These are phyloP conservation scores for Dendrobium catenatum DNA, from an alignment of 106 monocot species.

Conservation along the genomic window DNA sequence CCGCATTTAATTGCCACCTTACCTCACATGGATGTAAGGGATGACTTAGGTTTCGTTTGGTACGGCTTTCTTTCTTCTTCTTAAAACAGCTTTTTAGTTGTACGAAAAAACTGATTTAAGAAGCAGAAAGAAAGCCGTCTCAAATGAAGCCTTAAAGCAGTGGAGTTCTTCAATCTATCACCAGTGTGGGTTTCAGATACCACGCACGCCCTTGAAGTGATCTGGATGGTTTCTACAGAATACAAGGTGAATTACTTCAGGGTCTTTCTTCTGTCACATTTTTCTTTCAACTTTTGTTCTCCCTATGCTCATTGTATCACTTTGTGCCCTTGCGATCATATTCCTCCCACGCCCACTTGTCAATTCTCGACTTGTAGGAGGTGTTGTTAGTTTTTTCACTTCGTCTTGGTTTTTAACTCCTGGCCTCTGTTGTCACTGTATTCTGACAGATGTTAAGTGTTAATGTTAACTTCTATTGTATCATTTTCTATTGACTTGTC, in stretches of 20 bases:
- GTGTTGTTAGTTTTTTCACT: conserved; percentile 49
- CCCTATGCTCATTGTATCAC: neutral
- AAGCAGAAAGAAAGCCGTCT: no score
- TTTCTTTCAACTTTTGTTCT: neutral
- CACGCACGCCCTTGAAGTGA: neutral
- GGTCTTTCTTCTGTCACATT: neutral
- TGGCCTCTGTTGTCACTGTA: neutral
- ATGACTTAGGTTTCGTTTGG: neutral
- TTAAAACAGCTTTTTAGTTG: no score
- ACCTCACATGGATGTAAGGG: conserved; percentile 35
- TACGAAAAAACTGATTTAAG: no score
- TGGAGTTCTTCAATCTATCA: neutral
- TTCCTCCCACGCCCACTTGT: conserved; percentile 22
- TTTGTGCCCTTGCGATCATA: conserved; percentile 61
- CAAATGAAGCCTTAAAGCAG: no score
- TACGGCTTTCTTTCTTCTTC: no score
- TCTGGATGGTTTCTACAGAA: neutral
- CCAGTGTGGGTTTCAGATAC: neutral
- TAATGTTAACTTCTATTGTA: neutral
- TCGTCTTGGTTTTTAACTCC: neutral
- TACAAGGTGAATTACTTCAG: conserved; percentile 25
- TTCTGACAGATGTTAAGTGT: neutral
- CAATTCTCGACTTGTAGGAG: conserved; percentile 51
- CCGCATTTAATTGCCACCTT: conserved; percentile 16
- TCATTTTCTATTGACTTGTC: neutral